Evolutionary conservation across 2,329 filamentous ascomycete genomes (phyloP), one percentile per base, ranked within the genome.

Genomic region (Diaporthe batatas): DNA sequence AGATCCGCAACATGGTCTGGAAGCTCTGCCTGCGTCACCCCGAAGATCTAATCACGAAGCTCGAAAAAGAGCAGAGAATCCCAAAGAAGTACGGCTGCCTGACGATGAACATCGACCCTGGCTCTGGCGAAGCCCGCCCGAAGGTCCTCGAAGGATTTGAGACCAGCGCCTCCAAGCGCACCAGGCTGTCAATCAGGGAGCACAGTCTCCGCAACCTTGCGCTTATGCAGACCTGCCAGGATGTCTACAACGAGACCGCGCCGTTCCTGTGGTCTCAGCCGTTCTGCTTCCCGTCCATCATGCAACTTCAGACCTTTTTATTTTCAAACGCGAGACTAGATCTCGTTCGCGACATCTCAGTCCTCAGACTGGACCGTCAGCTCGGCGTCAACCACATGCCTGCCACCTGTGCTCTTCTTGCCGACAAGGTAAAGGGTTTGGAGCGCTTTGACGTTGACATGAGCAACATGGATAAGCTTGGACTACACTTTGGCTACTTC

Each of bases 221-320:
- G 3, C 39, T 64, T 18, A 64, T 64, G 59, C 25, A 44, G 14
- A 64, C 59, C 42, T 49, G 59, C 42, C 59, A 64, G 21, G 11
- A 29, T 6, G 10, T 23, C 18, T 49, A 64, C 21, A 34, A n/a
- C 1, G 42, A 64, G 18, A 18, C 59, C 6, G 42, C 29, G 10
- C 42, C 21, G 0, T 44, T 64, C 42, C 8, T 64, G 1, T 64
- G 42, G 59, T 29, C 18, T 21, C 59, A 64, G 59, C 7, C 3
- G 18, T 64, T 64, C 11, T 8, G 1, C 18, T 64, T 64, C 42
- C 10, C n/a, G 0, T 8, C 42, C 1, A n/a, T 23, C 2, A 2
- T 34, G 10, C 42, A 49, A 2, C 29, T 64, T 1, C 59, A 64
- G 29, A n/a, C 12, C 21, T 64, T 64, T 21, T 25, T 64, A 5